A percentile compares a stretch with the other conserved stretches of the same genome.
Conservation (phyloP, 2,329 filamentous ascomycete genomes). For the Ophiosphaerella herpotricha region DNA sequence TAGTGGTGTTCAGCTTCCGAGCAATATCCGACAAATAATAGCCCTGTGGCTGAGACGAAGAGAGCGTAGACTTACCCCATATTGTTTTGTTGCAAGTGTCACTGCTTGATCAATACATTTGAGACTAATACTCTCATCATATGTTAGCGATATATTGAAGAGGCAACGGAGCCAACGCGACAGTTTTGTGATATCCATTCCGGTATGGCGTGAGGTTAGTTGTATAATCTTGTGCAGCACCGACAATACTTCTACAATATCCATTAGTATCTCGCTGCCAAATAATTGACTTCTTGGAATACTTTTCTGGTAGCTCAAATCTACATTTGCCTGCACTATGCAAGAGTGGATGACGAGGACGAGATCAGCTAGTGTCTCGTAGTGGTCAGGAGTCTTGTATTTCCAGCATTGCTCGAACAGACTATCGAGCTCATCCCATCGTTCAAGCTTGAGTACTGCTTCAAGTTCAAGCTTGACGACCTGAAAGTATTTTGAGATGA, state of each 20-base stretch:
- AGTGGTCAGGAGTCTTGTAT: conserved; percentile 44
- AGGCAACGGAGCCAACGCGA: conserved; percentile 80
- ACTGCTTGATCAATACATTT: conserved; percentile 68
- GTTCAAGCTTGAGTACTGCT: conserved; percentile 67
- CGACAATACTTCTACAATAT: conserved; percentile 27
- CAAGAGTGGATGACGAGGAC: conserved; percentile 50
- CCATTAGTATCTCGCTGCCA: conserved; percentile 7
- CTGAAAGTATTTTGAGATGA: conserved; percentile 66
- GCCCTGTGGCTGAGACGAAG: not conserved
- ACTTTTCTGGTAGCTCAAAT: conserved; percentile 40
- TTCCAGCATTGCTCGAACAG: conserved; percentile 59
- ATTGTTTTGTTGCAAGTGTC: conserved; percentile 30
- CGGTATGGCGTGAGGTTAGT: conserved; percentile 63
- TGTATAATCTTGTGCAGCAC: conserved; percentile 71
- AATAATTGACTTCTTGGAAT: conserved; percentile 1
- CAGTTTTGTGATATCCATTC: conserved; percentile 63
- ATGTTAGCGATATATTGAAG: conserved; percentile 68
- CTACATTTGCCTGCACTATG: conserved; percentile 34
- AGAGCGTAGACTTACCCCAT: conserved; percentile 30
- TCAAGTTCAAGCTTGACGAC: conserved; percentile 81
- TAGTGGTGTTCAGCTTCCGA: conserved; percentile 18
- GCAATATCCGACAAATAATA: conserved; percentile 9
- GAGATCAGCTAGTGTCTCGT: conserved; percentile 54
- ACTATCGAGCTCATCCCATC: conserved; percentile 67
- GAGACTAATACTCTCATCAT: conserved; percentile 61